Percentiles rank a stretch among this genome's conserved stretches.
Evolutionary conservation across 345 rosid species (phyloP).

Genomic region (Erodium maritimum): DNA sequence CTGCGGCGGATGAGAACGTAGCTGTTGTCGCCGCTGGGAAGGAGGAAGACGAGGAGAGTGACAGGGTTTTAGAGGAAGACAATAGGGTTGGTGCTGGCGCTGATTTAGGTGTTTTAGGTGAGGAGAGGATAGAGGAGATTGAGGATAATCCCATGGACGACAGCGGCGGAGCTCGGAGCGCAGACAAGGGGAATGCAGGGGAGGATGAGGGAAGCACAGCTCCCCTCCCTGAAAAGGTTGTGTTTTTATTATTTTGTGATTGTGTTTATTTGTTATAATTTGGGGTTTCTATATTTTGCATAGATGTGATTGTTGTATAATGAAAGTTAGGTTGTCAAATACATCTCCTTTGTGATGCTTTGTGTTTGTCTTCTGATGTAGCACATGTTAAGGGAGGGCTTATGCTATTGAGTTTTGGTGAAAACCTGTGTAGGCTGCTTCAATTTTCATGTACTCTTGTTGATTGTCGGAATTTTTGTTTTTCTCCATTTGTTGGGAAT

Average conservation of each 20-base stretch:
- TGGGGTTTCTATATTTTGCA: background rate
- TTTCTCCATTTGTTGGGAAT: no score
- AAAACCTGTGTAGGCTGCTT: no score
- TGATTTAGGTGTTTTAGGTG: background rate
- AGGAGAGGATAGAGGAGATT: conserved; percentile 14
- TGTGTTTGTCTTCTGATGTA: no score
- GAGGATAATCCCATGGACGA: conserved; percentile 28
- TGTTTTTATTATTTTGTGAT: background rate
- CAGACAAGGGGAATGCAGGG: conserved; percentile 17
- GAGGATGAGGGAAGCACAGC: conserved; percentile 34
- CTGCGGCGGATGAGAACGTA: conserved; percentile 6
- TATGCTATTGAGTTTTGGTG: no score
- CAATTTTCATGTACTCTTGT: no score
- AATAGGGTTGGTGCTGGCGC: conserved; percentile 5
- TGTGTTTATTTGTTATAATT: background rate
- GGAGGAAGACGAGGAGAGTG: conserved; percentile 7
- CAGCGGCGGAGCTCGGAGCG: conserved; percentile 16
- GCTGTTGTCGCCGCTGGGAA: conserved; percentile 1
- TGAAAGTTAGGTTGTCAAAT: no score
- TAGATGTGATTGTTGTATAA: no score
- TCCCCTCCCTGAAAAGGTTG: conserved; percentile 33
- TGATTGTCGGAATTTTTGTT: no score
- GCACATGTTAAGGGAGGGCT: no score
- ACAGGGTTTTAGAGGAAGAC: conserved; percentile 8
- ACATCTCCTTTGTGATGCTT: no score